Base-by-base conservation (phyloP, 2,329 filamentous ascomycete species). In the Ophiostoma novo-ulmi region DNA sequence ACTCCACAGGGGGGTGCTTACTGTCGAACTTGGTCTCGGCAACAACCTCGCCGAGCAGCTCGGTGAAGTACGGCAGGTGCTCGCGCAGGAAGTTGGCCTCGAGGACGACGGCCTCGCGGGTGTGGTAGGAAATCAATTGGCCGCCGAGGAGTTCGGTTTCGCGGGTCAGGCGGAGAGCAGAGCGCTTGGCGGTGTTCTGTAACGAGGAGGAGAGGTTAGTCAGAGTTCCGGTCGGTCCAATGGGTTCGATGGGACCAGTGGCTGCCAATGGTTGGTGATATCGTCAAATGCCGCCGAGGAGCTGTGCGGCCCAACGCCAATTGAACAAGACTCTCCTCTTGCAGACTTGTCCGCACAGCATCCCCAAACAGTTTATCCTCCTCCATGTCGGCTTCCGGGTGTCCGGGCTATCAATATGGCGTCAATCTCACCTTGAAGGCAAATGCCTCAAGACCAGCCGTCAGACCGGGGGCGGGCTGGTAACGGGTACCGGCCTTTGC, bases 51-150 rank as follows among this genome's bases (percentile, higher is more conserved):
- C 91, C 93, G 76, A 99, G 87, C 75, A 99, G 87, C 85, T 99
- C 95, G 78, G 93, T 88, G 81, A 97, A 99, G 88, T 98, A 99
- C 76, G 95, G 95, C 75, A 99, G 89, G 80, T 99, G 94, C 80
- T 95, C 89, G 80, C 93, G 89, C 75, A 99, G 88, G 87, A 99
- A 99, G 84, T 91, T 97, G 80, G 95, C 92, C 82, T 94, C 90
- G 78, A 99, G 84, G 72, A 99, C 89, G 74, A 99, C 84, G 79
- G 93, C 93, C 85, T 99, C 95, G 79, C 94, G 91, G 77, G 93
- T 94, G 84, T 97, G 93, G 82, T 91, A 92, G 75, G 94, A 86
- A 76, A 84, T 87, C 83, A 98, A 89, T 87, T 94, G 89, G 78
- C 93, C 93, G 80, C 96, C 95, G 75, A 99, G 89, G 73, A 99